Evolutionary conservation across 2,329 filamentous ascomycete species (phyloP), one percentile per base, ranked within the genome.

Genomic region (Botrytis byssoidea): DNA sequence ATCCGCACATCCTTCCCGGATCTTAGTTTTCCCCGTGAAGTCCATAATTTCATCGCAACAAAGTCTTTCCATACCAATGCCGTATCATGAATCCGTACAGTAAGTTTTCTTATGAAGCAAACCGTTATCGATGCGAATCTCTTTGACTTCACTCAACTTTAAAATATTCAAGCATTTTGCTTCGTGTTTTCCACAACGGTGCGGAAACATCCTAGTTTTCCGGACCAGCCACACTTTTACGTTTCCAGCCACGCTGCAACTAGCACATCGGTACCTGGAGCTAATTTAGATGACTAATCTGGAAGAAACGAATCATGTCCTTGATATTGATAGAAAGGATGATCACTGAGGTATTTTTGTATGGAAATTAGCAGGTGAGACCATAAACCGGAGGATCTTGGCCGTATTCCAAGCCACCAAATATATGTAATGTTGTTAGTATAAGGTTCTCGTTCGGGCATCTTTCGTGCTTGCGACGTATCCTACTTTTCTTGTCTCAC

Each of bases 351-450:
- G 48, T 51, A 51, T 51, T 32, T 42, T 57, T 42, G n/a, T 10
- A 57, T 68, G 20, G n/a, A 57, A 42, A 42, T 57, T 68, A 57
- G n/a, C 14, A 57, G 51, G 51, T 29, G 48, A 20, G 32, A 51
- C 29, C 22, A 32, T 12, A 48, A 32, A 51, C 32, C 10, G 32
- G 7, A 35, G 35, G 46, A 42, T 55, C 46, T 20, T 51, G 64
- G 44, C 32, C 46, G 65, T 42, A 68, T 37, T 69, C 64, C 66
- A 69, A 68, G 35, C 65, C 65, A 68, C 35, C 46, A 12, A 67
- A 55, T 67, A 67, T 67, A 18, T 67, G 44, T 67, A 20, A 44
- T 32, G 32, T 55, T 67, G 14, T 55, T 68, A 55, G 6, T 63
- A 40, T 40, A 63, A 40, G 37, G 37, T 63, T 29, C 51, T 57